phyloP scores from a whole-genome alignment of 441 rosid genomes.

The Pelargonium cotyledonis region DNA sequence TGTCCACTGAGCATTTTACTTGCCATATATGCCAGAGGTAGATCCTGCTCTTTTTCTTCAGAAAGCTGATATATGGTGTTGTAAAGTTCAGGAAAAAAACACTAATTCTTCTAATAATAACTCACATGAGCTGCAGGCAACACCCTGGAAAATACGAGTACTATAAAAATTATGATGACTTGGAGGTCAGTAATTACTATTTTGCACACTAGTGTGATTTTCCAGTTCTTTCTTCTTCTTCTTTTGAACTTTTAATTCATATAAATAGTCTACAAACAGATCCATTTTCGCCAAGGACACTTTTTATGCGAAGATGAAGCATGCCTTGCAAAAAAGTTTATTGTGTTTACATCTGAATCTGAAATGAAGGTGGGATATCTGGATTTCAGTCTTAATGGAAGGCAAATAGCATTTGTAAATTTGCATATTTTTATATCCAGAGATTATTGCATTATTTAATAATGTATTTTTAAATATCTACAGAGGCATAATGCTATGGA shows the following conservation, averaged over 20 bases:
- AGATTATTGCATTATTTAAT: neutral
- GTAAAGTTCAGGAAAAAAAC: neutral
- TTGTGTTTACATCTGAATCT: slow-evolving; percentile 28
- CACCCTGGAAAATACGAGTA: slow-evolving; percentile 34
- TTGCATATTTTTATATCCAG: neutral
- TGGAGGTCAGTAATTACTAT: slow-evolving; percentile 26
- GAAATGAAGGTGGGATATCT: slow-evolving; percentile 31
- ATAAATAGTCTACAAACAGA: slow-evolving; percentile 16
- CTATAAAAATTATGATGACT: slow-evolving; percentile 31
- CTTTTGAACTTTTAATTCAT: neutral
- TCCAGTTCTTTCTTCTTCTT: neutral
- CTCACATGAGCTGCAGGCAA: slow-evolving; percentile 20
- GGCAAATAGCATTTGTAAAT: neutral
- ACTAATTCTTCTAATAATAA: neutral
- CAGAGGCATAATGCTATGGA: slow-evolving; percentile 35
- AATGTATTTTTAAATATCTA: neutral
- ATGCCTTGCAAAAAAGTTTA: slow-evolving; percentile 32
- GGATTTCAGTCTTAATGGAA: too few relatives aligned
- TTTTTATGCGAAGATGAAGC: slow-evolving; percentile 36
- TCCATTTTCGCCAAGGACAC: slow-evolving; percentile 34
- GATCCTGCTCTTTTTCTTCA: neutral
- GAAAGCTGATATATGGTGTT: slow-evolving; percentile 1
- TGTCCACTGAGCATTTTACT: slow-evolving; percentile 38
- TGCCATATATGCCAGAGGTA: slow-evolving; percentile 40
- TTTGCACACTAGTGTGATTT: neutral